Evolutionary conservation across 2,329 filamentous ascomycete species (phyloP).

Genomic region (Clarireedia homoeocarpa): DNA sequence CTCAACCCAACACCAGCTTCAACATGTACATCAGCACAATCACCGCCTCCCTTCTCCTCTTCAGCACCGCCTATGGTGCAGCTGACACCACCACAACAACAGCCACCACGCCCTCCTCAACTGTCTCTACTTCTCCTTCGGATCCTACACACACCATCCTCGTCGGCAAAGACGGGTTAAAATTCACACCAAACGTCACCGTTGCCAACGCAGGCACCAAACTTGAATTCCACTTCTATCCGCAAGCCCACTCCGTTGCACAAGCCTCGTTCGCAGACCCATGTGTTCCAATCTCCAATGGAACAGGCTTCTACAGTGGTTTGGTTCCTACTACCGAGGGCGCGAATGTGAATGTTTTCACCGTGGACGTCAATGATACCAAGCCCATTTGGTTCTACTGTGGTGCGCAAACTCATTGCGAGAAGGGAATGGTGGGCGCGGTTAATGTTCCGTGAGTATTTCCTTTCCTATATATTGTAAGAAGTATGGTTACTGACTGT

Average conservation of each 20-base stretch:
- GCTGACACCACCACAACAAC: constrained; percentile 12
- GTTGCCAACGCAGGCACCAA: constrained; percentile 41
- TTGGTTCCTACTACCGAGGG: constrained; percentile 9
- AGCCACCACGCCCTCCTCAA: constrained; percentile 7
- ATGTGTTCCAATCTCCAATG: constrained; percentile 25
- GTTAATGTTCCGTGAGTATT: constrained; percentile 32
- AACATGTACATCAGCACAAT: constrained; percentile 26
- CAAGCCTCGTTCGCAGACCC: constrained; percentile 30
- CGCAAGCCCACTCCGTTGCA: constrained; percentile 42
- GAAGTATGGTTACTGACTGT: neutral
- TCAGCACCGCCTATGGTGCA: constrained; percentile 13
- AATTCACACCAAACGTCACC: constrained; percentile 43
- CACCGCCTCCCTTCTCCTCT: constrained; percentile 15
- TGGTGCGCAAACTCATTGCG: constrained; percentile 32
- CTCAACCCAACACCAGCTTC: neutral
- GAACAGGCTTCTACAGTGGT: constrained; percentile 23
- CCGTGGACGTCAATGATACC: constrained; percentile 33
- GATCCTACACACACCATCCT: constrained; percentile 26
- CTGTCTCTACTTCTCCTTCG: constrained; percentile 1
- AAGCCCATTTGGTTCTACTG: constrained; percentile 39
- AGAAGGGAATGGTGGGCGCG: constrained; percentile 36
- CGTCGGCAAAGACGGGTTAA: constrained; percentile 30
- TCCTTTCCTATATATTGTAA: constrained; percentile 11
- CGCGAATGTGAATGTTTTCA: constrained; percentile 32
- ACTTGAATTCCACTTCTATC: constrained; percentile 48